Base-by-base conservation (phyloP, 345 rosid species). In the Brassica rapa region DNA sequence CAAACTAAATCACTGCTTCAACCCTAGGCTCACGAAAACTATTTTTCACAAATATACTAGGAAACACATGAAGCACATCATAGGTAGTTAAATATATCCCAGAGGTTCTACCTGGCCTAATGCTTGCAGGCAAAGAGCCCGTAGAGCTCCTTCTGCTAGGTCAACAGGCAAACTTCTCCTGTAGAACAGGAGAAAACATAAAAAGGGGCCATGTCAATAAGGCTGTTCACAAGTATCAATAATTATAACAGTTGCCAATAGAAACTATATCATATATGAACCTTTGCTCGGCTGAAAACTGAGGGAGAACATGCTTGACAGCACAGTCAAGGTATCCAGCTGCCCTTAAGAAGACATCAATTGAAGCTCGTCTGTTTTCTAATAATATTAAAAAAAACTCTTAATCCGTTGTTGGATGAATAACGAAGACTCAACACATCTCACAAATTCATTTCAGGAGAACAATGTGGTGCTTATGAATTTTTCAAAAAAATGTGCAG, bases 281-380 rank as follows among this genome's bases (percentile, higher is more conserved):
- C 99, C 99, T 91, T 75, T 81, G 78, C 73, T 88, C 93, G 69
- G 80, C 46, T 29, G 95, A 84, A 73, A 96, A 82, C 55, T 93
- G 96, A 68, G 99, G 99, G 25, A 93, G 87, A 71, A 93, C 96
- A 83, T 90, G 85, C 62, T 87, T 90, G 70, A 93, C 86, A 68
- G 98, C 99, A 83, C 90, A 93, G 80, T 96, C 99, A 75, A 96
- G 83, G 80, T 89, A 90, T 74, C 99, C 99, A 37, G 97, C 96
- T 51, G 98, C 99, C 88, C 90, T 91, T 84, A 96, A 83, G 89
- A 96, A 93, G 65, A 91, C 85, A 82, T 96, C 97, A 59, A 96
- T 60, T 0, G 97, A 86, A 46, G 93, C 92, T 78, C 94, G 87
- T 85, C 96, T 90, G 86, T 86, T 90, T 77, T 93, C 98, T 96